A percentile compares a stretch with the other conserved stretches of the same genome.
Conservation (phyloP, 179 eudicot genomes). For the Beta corolliflora region DNA sequence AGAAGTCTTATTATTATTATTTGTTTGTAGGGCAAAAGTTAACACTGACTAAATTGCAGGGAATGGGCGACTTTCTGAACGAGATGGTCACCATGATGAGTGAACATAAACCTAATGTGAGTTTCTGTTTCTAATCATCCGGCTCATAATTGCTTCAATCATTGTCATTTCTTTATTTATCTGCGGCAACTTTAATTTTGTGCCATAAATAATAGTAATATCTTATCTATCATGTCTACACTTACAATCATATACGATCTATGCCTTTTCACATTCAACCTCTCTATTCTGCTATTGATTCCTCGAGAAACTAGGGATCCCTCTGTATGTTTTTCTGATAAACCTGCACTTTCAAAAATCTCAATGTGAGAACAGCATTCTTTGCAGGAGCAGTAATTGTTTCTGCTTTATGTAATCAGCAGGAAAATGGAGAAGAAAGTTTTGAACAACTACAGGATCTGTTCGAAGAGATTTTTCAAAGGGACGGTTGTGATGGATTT, state of each 20-base stretch:
- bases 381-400: conserved; percentile 21
- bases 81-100: conserved; percentile 88
- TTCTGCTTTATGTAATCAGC: conserved; percentile 22
- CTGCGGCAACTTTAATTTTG: too few species aligned
- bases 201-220: too few species aligned
- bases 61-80: conserved; percentile 82
- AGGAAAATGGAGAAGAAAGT: conserved; percentile 63
- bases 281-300: neutral
- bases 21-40: neutral
- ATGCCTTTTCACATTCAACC: neutral
- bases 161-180: neutral
- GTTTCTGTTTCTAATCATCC: conserved; percentile 19
- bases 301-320: neutral
- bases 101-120: conserved; percentile 64
- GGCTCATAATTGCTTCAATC: neutral
- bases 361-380: neutral
- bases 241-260: neutral
- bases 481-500: conserved; percentile 31
- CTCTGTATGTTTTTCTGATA: neutral
- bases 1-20: neutral
- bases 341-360: neutral
- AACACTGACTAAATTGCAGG: conserved; percentile 46
- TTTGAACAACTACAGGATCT: conserved; percentile 71
- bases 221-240: too few species aligned
- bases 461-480: conserved; percentile 70